Conservation (phyloP, 2,329 filamentous ascomycete genomes). For the Allantophomopsis cytisporea region DNA sequence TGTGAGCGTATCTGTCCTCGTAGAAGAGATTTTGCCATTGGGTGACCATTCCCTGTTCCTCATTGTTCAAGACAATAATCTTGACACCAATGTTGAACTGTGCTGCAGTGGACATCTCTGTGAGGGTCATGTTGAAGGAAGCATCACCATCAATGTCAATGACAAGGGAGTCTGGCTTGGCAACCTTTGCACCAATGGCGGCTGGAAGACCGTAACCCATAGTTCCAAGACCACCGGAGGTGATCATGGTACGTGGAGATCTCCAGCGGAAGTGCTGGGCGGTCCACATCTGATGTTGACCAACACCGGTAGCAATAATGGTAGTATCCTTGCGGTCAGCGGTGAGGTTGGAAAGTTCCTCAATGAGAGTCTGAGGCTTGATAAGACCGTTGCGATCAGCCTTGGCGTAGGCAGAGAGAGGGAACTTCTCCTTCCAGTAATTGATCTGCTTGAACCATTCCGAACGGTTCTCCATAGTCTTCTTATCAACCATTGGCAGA, state of each 20-base stretch:
- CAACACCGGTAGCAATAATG: slow-evolving; percentile 86
- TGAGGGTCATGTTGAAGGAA: slow-evolving; percentile 98
- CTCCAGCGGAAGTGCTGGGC: slow-evolving; percentile 96
- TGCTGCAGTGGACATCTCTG: slow-evolving; percentile 81
- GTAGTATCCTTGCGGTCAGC: slow-evolving; percentile 69
- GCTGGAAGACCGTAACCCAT: slow-evolving; percentile 95
- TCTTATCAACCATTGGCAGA: slow-evolving; percentile 54
- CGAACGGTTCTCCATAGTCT: slow-evolving; percentile 49
- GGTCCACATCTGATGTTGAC: slow-evolving; percentile 98
- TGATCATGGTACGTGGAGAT: slow-evolving; percentile 85
- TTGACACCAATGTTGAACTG: slow-evolving; percentile 97
- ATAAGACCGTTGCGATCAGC: slow-evolving; percentile 66
- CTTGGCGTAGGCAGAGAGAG: slow-evolving; percentile 68
- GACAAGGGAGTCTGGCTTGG: slow-evolving; percentile 45
- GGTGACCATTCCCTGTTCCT: slow-evolving; percentile 97
- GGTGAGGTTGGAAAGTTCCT: slow-evolving; percentile 77
- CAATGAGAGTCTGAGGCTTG: slow-evolving; percentile 88
- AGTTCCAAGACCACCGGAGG: slow-evolving; percentile 85
- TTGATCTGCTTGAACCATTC: slow-evolving; percentile 87
- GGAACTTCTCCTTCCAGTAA: slow-evolving; percentile 85
- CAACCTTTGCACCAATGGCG: slow-evolving; percentile 91
- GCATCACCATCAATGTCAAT: slow-evolving; percentile 96
- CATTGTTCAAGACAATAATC: slow-evolving; percentile 89
- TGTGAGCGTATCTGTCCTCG: slow-evolving; percentile 83
- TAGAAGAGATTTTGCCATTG: slow-evolving; percentile 99